phyloP scores from a whole-genome alignment of 2,329 filamentous ascomycete genomes.

The Sporothrix inflata region DNA sequence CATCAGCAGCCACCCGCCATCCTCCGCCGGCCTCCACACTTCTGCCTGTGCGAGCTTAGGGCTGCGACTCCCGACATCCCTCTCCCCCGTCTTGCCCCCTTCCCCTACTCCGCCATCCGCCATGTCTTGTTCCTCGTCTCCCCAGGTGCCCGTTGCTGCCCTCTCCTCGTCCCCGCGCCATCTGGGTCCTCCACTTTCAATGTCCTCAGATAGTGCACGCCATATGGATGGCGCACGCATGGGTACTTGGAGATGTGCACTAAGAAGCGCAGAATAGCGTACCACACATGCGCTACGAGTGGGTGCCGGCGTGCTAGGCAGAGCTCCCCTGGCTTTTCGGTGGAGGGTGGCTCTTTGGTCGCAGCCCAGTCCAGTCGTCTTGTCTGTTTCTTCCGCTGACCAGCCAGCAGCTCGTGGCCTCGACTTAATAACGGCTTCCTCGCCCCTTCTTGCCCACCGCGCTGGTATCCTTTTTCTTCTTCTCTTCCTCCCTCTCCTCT shows the following conservation, averaged over 20 bases:
- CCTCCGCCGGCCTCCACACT: conserved; percentile 25
- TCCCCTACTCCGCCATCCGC: conserved; percentile 32
- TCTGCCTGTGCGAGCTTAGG: conserved; percentile 16
- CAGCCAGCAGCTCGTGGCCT: conserved; percentile 21
- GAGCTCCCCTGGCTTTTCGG: conserved; percentile 28
- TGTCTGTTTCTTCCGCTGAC: conserved; percentile 28
- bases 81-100: conserved; percentile 28
- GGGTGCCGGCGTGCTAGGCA: conserved; percentile 27
- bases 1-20: conserved; percentile 9
- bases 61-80: conserved; percentile 14
- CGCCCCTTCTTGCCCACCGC: conserved; percentile 20
- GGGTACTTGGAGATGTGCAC: conserved; percentile 26
- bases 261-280: not conserved
- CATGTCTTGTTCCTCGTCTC: not conserved
- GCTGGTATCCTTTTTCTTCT: conserved; percentile 27
- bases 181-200: conserved; percentile 21
- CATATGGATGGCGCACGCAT: conserved; percentile 12
- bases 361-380: conserved; percentile 24
- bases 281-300: conserved; percentile 20
- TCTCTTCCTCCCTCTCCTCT: conserved; percentile 6
- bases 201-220: conserved; percentile 17
- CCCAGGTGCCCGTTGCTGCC: conserved; percentile 13
- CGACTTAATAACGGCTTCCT: conserved; percentile 30
- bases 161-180: conserved; percentile 25
- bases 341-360: not conserved